Conservation (phyloP, 805 yeast genomes). For the Barnettozyma botsteinii region DNA sequence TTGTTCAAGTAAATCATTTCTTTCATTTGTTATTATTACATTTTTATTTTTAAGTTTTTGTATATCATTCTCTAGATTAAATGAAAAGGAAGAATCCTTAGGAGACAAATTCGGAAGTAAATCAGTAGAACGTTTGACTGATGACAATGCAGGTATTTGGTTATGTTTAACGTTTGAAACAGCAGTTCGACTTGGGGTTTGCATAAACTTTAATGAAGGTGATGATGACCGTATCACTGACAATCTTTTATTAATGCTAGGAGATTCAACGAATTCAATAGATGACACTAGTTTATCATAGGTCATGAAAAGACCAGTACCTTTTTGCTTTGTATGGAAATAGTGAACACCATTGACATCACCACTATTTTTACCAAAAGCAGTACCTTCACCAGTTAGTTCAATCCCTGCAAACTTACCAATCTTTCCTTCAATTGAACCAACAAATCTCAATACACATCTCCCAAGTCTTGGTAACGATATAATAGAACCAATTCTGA, state of each 20-base stretch:
- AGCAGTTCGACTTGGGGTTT: conserved; percentile 14
- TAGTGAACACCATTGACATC: conserved; percentile 64
- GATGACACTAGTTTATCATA: conserved; percentile 34
- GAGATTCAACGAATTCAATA: conserved; percentile 17
- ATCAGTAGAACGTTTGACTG: neutral
- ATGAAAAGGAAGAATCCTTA: no score
- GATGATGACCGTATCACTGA: conserved; percentile 4
- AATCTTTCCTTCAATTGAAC: conserved; percentile 61
- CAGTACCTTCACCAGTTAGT: conserved; percentile 55
- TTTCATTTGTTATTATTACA: conserved; percentile 17
- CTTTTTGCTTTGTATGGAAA: conserved; percentile 57
- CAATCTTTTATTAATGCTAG: conserved; percentile 7
- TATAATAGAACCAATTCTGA: conserved; percentile 18
- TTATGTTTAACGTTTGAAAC: neutral
- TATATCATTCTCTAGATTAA: conserved; percentile 20
- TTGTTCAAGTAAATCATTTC: conserved; percentile 40
- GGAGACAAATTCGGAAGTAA: conserved; percentile 6
- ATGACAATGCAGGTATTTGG: conserved; percentile 7
- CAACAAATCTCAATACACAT: conserved; percentile 67
- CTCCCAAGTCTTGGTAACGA: conserved; percentile 62
- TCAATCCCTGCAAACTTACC: conserved; percentile 89
- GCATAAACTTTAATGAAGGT: conserved; percentile 9
- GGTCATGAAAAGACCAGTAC: conserved; percentile 72
- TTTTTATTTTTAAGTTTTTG: conserved; percentile 17
- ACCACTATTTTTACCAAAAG: conserved; percentile 84